Base-by-base conservation (phyloP, 2,329 filamentous ascomycete species). In the Ophidiomyces ophidiicola region DNA sequence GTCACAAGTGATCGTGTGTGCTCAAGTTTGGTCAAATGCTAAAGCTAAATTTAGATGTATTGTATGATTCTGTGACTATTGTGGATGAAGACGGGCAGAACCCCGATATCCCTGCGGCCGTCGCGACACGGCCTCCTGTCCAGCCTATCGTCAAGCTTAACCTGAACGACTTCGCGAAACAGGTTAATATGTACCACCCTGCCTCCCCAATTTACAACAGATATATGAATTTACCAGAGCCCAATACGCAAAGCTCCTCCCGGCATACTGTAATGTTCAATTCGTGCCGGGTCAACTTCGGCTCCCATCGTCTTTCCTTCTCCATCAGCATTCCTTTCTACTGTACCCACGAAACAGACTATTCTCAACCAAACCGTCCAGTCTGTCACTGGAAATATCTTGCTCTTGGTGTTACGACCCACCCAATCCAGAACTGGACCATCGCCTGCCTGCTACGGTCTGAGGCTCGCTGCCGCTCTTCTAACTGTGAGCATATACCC, bases 271-370 rank as follows among this genome's bases (percentile, higher is more conserved):
- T n/a, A 52, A 48, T 29, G 8, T 12, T n/a, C 28, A 43, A 43
- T 11, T 6, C 7, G 10, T 43, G 36, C 26, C 12, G 19, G n/a
- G 32, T 23, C 11, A 23, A 23, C 12, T 37, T 42, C 30, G 25
- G 35, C 12, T 5, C 11, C 11, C 11, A 24, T 6, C 46, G 42
- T 8, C 53, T 62, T 23, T 41, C 42, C 4, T 63, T 64, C 46
- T 52, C 54, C 2, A 57, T 64, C 18, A 59, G 44, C 5, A 56
- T 62, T 6, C 62, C 62, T 1, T 64, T 65, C 42, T 64, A 53
- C 44, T 54, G 51, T 14, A 59, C 53, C 0, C 62, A 64, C 41
- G 40, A 49, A 2, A 49, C 50, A 3, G 42, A 40, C n/a, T 19
- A 37, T 14, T 12, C 28, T 6, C 12, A 40, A 42, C 19, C 41